Conservation (phyloP, 495 filamentous ascomycete species). For the Talaromyces thailandensis region DNA sequence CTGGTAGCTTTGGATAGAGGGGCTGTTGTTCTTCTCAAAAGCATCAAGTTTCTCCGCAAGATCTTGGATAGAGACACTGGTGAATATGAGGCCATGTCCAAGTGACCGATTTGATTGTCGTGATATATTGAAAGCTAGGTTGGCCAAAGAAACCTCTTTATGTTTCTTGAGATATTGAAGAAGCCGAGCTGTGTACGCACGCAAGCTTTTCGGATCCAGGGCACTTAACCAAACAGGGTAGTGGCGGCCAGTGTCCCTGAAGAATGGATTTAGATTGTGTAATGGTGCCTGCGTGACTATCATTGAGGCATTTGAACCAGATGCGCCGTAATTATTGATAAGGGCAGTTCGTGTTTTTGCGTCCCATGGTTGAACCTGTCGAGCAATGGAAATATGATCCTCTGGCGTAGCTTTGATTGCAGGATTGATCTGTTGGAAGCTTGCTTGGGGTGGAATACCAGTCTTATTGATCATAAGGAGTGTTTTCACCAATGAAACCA, state of each 20-base stretch:
- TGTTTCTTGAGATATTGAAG: conserved; percentile 6
- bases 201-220: conserved; percentile 19
- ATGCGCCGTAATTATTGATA: conserved; percentile 41
- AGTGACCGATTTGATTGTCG: conserved; percentile 13
- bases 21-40: background rate
- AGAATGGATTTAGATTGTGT: background rate
- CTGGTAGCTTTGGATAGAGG: background rate
- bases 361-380: conserved; percentile 20
- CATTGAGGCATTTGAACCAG: conserved; percentile 32
- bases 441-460: conserved; percentile 31
- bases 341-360: conserved; percentile 22
- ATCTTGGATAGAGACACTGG: background rate
- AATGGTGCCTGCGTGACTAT: conserved; percentile 16
- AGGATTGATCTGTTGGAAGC: conserved; percentile 32
- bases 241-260: too few relatives aligned
- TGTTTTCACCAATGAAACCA: conserved; percentile 34
- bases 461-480: conserved; percentile 39
- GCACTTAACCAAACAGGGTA: conserved; percentile 15
- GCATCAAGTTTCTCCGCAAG: conserved; percentile 5
- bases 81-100: conserved; percentile 3
- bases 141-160: background rate
- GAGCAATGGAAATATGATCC: conserved; percentile 32
- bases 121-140: conserved; percentile 2
- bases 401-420: conserved; percentile 12
- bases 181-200: conserved; percentile 8